Base-by-base conservation (phyloP, 371 early-diverging fungal species). In the Hamiltosporidium tvaerminnensis region DNA sequence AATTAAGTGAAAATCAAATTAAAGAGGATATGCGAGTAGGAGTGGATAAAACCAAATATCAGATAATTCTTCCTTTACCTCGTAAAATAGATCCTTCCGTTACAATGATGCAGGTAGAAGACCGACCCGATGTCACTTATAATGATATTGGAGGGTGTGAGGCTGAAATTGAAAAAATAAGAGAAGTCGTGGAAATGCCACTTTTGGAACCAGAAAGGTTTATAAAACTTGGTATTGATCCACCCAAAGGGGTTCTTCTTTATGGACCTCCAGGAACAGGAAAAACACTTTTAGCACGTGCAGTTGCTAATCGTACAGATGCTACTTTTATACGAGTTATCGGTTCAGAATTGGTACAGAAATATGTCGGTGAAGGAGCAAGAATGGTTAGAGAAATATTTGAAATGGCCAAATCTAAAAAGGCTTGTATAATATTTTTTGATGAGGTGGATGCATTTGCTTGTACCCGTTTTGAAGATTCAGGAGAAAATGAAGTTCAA, bases 371-470 rank as follows among this genome's bases (percentile, higher is more conserved):
- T 73, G 99, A 99, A 81, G 96, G 99, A 65, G 95, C 94, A 33
- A 83, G 97, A 65, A 93, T 96, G 95, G 92, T 99, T 33, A 85
- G 99, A 61, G 96, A 98, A 75, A 82, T 98, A 57, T 99, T 99
- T 75, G 92, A 91, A 67, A 91, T 96, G 89, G 99, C 97, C 36
- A 85, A 92, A 77, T 82, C 86, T 61, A 93, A 92, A 82, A 96
- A 87, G 70, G 94, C 99, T 2, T 94, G 93, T 71, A 95, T 99
- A 73, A 95, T 99, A 61, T 99, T 99, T 77, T 95, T 99, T 83
- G 99, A 99, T 77, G 99, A 99, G 82, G 87, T 99, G 38, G 99
- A 99, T 78, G 96, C 99, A 34, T 93, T 99, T 77, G 96, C 97
- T 76, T 93, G 89, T 76, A 77, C 93, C 32, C 86, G 99, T 72